Conservation (phyloP, 2,329 filamentous ascomycete species). For the Lachnellula subtilissima region DNA sequence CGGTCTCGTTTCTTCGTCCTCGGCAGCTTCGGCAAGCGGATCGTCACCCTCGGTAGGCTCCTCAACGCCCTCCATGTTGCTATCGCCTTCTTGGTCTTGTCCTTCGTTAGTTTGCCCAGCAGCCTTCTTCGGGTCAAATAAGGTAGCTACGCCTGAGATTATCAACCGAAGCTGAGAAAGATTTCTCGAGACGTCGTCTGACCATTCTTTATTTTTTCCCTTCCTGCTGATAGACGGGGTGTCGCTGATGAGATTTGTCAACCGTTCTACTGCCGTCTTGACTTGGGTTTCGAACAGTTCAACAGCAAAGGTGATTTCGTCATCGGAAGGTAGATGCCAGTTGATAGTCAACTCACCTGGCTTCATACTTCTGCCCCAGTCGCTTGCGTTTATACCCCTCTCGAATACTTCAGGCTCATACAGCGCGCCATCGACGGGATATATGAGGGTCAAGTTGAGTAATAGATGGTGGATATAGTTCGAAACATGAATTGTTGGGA, state of each 20-base stretch:
- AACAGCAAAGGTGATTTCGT: conserved; percentile 83
- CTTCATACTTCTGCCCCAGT: conserved; percentile 79
- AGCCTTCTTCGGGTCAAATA: conserved; percentile 77
- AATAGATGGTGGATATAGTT: conserved; percentile 97
- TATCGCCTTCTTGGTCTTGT: conserved; percentile 41
- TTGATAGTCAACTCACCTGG: conserved; percentile 75
- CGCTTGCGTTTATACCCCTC: conserved; percentile 66
- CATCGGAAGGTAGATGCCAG: conserved; percentile 80
- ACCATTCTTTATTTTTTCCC: conserved; percentile 98
- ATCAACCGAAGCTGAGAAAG: conserved; percentile 84
- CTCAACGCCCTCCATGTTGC: conserved; percentile 42
- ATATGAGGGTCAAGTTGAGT: conserved; percentile 90
- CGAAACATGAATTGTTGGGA: conserved; percentile 92
- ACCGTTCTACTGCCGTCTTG: conserved; percentile 66
- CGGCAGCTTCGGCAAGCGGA: conserved; percentile 55
- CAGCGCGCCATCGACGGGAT: conserved; percentile 81
- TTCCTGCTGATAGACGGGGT: conserved; percentile 80
- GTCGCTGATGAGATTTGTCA: conserved; percentile 76
- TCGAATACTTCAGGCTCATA: conserved; percentile 75
- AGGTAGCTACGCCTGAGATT: conserved; percentile 79
- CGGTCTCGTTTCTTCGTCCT: conserved; percentile 78
- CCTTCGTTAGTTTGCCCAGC: conserved; percentile 48
- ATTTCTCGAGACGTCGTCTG: conserved; percentile 88
- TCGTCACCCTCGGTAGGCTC: conserved; percentile 54
- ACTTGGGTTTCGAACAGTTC: conserved; percentile 84